These are phyloP conservation scores for Nevesoporus exiguus DNA, from an alignment of 768 basidiomycete species.

Conservation along the genomic window DNA sequence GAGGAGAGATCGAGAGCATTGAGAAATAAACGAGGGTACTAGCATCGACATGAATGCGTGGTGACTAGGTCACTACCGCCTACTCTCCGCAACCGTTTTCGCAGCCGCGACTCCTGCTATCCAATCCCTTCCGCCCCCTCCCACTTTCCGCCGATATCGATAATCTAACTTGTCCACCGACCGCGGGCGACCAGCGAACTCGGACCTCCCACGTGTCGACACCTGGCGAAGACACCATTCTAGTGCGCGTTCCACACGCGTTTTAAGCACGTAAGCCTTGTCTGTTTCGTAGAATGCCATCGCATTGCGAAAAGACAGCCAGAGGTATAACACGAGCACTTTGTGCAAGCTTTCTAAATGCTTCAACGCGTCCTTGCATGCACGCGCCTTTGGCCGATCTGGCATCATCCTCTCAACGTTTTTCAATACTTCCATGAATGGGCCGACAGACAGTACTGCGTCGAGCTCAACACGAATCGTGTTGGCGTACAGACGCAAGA, in stretches of 20 bases:
- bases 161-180: slow-evolving; percentile 18
- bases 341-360: slow-evolving; percentile 78
- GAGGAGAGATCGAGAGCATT: neutral
- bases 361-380: slow-evolving; percentile 18
- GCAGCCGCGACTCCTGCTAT: slow-evolving; percentile 20
- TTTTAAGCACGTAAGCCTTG: slow-evolving; percentile 52
- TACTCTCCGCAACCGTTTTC: slow-evolving; percentile 16
- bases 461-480: slow-evolving; percentile 22
- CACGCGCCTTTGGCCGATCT: neutral
- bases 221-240: slow-evolving; percentile 56
- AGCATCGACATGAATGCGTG: neutral
- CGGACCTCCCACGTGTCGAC: slow-evolving; percentile 20
- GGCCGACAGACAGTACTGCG: slow-evolving; percentile 18
- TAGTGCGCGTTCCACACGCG: slow-evolving; percentile 60
- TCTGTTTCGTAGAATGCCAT: slow-evolving; percentile 61
- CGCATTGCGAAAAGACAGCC: slow-evolving; percentile 72
- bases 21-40: neutral
- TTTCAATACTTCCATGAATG: slow-evolving; percentile 21
- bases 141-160: slow-evolving; percentile 15
- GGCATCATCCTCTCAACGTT: slow-evolving; percentile 26
- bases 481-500: slow-evolving; percentile 35
- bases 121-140: slow-evolving; percentile 12
- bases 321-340: slow-evolving; percentile 73
- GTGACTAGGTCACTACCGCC: neutral
- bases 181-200: neutral